Evolutionary conservation across 2,329 filamentous ascomycete species (phyloP), one percentile per base, ranked within the genome.

Genomic region (Rhinocladiella mackenziei): DNA sequence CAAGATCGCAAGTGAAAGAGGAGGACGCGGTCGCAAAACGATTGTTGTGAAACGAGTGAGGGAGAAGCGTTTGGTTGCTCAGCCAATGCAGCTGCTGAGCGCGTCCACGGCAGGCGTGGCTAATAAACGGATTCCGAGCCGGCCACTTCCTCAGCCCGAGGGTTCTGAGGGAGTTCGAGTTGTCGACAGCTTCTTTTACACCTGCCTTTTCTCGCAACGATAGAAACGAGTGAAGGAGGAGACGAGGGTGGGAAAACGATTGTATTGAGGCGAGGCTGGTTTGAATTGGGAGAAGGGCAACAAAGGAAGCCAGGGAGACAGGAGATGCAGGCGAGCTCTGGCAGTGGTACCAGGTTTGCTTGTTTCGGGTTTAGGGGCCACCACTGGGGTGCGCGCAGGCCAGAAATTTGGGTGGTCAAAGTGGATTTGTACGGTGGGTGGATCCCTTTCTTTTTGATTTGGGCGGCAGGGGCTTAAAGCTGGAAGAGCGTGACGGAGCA

Each of bases 31-130:
- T 49, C 30, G 50, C 15, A 41, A 49, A 36, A 41, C 41, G 45
- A 33, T 58, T 59, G 56, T 59, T 56, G 52, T 56, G 48, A 56
- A 60, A 59, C 57, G 58, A 60, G 47, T 50, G 58, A 58, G 55
- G 50, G 56, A 56, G 48, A 25, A 51, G 47, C 40, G 50, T 32
- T 42, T 51, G 51, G 58, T 60, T 58, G 57, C 55, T 58, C 48
- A 58, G 56, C 50, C 54, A 55, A 58, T 58, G 51, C 46, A 48
- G 50, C 45, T 45, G 45, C 43, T 48, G 49, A 43, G 29, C 50
- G 55, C 51, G 51, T 50, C 48, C 49, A 49, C 43, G 55, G 51
- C 43, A 55, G 48, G 51, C 48, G 44, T 43, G 38, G 45, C 50
- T 51, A 31, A 36, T 37, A 35, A 39, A 33, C 43, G 19, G 39